Conservation (phyloP, 1,284 basidiomycete species). For the Wolfiporia cocos region DNA sequence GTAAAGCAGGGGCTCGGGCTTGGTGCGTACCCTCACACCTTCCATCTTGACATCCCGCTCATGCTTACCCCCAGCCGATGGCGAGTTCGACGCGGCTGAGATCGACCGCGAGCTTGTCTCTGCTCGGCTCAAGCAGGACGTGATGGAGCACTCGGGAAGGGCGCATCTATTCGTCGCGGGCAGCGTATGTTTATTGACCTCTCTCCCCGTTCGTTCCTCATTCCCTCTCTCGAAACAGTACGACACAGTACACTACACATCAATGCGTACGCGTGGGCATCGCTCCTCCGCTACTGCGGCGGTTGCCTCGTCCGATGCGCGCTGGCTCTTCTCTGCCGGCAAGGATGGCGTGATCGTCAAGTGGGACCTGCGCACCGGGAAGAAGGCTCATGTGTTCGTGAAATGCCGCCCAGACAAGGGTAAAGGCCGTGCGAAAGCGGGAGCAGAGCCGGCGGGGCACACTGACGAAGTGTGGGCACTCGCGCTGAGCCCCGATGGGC, state of each 20-base stretch:
- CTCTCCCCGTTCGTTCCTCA: not conserved
- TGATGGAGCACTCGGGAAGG: slow-evolving; percentile 79
- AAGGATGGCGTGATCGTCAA: slow-evolving; percentile 85
- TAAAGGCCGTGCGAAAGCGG: slow-evolving; percentile 51
- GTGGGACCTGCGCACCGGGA: slow-evolving; percentile 67
- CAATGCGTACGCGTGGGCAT: slow-evolving; percentile 60
- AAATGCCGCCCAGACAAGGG: slow-evolving; percentile 53
- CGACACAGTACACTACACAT: slow-evolving; percentile 38
- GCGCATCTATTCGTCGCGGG: slow-evolving; percentile 79
- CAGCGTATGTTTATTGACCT: slow-evolving; percentile 37
- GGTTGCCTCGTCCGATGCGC: slow-evolving; percentile 61
- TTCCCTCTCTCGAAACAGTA: slow-evolving; percentile 20
- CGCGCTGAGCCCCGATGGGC: slow-evolving; percentile 83
- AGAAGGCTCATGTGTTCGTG: slow-evolving; percentile 50
- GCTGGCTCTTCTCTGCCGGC: slow-evolving; percentile 72
- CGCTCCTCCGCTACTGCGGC: slow-evolving; percentile 74
- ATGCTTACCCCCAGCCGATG: slow-evolving; percentile 48
- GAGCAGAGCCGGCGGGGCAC: slow-evolving; percentile 61
- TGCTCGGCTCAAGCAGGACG: slow-evolving; percentile 84
- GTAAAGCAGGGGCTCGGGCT: slow-evolving; percentile 61
- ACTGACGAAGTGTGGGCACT: slow-evolving; percentile 81
- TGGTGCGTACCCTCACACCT: slow-evolving; percentile 44
- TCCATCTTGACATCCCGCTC: too few relatives aligned
- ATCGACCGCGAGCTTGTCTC: slow-evolving; percentile 91
- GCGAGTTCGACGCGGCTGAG: slow-evolving; percentile 90